Evolutionary conservation across 306 rosid genomes (phyloP).

Genomic region (Styphnolobium japonicum): DNA sequence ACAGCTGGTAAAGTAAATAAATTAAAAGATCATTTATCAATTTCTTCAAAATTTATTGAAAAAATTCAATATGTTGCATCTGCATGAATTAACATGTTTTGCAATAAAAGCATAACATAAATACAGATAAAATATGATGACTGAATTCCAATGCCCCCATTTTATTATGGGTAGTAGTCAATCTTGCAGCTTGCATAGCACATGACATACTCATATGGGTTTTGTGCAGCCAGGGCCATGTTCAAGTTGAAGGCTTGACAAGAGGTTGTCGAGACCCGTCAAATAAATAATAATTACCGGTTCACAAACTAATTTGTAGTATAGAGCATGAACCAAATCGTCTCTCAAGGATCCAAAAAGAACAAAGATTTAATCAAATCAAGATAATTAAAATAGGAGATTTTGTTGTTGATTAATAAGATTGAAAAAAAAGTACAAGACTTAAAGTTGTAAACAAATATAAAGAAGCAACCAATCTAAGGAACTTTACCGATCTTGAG

Average conservation of each 20-base stretch:
- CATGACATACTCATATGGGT: constrained; percentile 23
- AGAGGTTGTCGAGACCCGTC: too few species aligned
- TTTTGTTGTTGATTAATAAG: too few species aligned
- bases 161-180: background rate
- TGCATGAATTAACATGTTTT: background rate
- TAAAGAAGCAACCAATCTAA: too few species aligned
- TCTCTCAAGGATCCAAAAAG: too few species aligned
- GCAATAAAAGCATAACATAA: background rate
- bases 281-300: too few species aligned
- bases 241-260: constrained; percentile 1
- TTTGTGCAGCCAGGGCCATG: constrained; percentile 6
- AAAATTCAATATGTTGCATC: background rate
- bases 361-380: too few species aligned
- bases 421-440: too few species aligned
- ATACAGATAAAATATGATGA: background rate
- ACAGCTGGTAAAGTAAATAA: constrained; percentile 24
- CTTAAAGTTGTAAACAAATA: too few species aligned
- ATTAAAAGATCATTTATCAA: background rate
- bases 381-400: too few species aligned
- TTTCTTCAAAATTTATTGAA: background rate
- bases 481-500: too few species aligned
- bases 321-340: too few species aligned
- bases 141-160: background rate
- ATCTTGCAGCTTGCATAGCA: background rate
- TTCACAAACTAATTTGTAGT: too few species aligned